Base-by-base conservation (phyloP, 1,284 basidiomycete genomes). In the Abortiporus biennis region DNA sequence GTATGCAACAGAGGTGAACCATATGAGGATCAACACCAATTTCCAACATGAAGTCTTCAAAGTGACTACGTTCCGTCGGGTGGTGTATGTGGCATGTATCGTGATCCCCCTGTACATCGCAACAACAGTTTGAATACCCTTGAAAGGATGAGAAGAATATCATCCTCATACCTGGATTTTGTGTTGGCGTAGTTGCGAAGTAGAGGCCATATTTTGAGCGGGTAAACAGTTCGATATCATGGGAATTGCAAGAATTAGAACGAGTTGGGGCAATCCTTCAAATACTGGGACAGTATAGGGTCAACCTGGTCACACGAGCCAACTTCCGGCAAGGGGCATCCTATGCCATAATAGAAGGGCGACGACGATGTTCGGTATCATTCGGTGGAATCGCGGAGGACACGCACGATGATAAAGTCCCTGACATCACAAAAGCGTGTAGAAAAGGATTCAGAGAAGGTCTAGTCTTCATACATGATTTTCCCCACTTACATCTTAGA, bases 351-450 rank as follows among this genome's bases (percentile, higher is more conserved):
- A 51, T 44, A 44, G 50, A 56, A 54, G 47, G 40, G 17, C 8
- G 44, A 33, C 35, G 30, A 38, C 41, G 46, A 45, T 24, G 25
- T 25, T 42, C 55, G 54, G 55, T 37, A 35, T 42, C 47, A 51
- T 47, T 56, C 55, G 54, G 56, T 38, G 45, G 48, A 57, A 56
- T 50, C 51, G 52, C 56, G 54, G 55, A 37, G 43, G n/a, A n/a
- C 27, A 29, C 27, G 27, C 9, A n/a, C n/a, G n/a, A n/a, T n/a
- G 8, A 29, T n/a, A n/a, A 29, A 37, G 36, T 37, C n/a, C 36
- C 6, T 37, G 9, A 20, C 20, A 19, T 16, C 9, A 39, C n/a
- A 41, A 12, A 24, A 33, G 39, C 9, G 39, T 13, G 27, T 32
- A 23, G 19, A 23, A 9, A 9, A 20, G 33, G 19, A 11, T 6